A percentile compares a stretch with the other conserved stretches of the same genome.
Evolutionary conservation across 192 early-diverging fungal genomes (phyloP).

Genomic region (Entrophospora sp.): DNA sequence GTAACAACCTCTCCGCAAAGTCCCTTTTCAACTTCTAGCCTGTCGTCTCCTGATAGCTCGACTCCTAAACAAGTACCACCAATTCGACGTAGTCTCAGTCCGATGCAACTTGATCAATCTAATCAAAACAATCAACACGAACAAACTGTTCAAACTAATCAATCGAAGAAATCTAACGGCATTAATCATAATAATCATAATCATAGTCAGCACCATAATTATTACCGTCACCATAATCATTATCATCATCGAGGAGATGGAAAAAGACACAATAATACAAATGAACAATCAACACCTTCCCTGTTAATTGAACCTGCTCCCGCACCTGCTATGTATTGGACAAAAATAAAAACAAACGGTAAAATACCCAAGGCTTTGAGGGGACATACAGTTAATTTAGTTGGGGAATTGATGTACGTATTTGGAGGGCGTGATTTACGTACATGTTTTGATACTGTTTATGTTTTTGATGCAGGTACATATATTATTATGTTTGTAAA

Average conservation of each 20-base stretch:
- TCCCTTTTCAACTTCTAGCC: not conserved
- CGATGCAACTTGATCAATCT: not conserved
- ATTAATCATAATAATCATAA: not conserved
- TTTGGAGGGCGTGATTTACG: too few relatives aligned
- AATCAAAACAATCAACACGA: not conserved
- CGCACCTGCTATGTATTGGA: constrained; percentile 76
- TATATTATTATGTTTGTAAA: not conserved
- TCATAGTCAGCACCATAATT: too few relatives aligned
- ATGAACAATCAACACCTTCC: not conserved
- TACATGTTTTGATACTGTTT: too few relatives aligned
- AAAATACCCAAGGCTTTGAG: constrained; percentile 55
- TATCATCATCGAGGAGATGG: not conserved
- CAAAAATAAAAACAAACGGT: too few relatives aligned
- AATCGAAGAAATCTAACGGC: not conserved
- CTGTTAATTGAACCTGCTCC: constrained; percentile 44
- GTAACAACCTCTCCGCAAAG: not conserved
- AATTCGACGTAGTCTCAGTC: not conserved
- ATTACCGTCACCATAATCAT: too few relatives aligned
- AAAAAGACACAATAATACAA: not conserved
- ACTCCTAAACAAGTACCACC: too few relatives aligned
- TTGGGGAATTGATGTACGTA: too few relatives aligned
- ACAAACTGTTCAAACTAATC: not conserved
- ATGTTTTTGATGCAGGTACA: constrained; percentile 68
- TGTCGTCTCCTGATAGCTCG: not conserved
- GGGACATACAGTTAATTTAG: constrained; percentile 67